Conservation (phyloP, 2,329 filamentous ascomycete species). For the Penicillium janthinellum region DNA sequence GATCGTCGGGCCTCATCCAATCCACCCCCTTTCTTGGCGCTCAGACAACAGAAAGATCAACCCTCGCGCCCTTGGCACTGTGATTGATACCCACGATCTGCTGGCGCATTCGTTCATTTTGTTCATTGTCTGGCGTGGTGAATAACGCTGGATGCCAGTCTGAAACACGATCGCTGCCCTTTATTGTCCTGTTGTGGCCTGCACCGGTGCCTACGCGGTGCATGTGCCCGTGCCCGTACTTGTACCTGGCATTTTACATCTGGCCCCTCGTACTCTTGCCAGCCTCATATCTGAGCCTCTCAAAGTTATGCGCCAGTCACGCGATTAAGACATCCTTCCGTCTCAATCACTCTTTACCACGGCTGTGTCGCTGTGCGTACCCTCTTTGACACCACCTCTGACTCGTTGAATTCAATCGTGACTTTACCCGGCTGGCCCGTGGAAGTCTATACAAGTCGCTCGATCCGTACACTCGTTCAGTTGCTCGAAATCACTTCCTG, state of each 20-base stretch:
- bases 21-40: slow-evolving; percentile 26
- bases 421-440: slow-evolving; percentile 41
- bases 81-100: slow-evolving; percentile 9
- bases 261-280: slow-evolving; percentile 1
- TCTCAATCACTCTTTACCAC: slow-evolving; percentile 13
- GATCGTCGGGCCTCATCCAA: slow-evolving; percentile 8
- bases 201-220: neutral
- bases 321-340: slow-evolving; percentile 19
- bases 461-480: slow-evolving; percentile 12
- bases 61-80: slow-evolving; percentile 11
- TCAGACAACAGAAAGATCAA: slow-evolving; percentile 16
- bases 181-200: slow-evolving; percentile 6
- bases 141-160: neutral
- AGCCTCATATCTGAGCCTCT: slow-evolving; percentile 11
- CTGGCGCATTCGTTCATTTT: slow-evolving; percentile 8
- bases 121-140: slow-evolving; percentile 1
- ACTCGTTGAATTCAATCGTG: slow-evolving; percentile 9
- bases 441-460: slow-evolving; percentile 27
- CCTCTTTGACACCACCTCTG: neutral
- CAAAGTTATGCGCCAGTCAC: slow-evolving; percentile 23
- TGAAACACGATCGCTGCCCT: slow-evolving; percentile 6
- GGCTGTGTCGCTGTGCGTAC: neutral
- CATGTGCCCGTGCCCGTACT: neutral
- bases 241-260: neutral
- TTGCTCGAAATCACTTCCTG: slow-evolving; percentile 22